These are phyloP conservation scores for Pistacia vera DNA, from an alignment of 345 rosid genomes.

Conservation along the genomic window DNA sequence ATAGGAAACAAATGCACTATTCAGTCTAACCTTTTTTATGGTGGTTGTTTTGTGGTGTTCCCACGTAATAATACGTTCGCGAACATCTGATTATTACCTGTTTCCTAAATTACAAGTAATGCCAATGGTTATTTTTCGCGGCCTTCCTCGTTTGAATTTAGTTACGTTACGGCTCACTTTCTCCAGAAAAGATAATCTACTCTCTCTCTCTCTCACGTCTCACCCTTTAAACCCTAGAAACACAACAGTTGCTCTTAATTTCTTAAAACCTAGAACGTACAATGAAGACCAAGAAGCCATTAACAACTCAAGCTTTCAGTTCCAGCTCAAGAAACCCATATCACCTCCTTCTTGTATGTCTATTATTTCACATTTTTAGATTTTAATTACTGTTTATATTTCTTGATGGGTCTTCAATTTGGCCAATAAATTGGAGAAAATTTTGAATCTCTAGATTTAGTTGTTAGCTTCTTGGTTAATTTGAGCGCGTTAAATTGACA, in stretches of 20 bases:
- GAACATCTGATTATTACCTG: not conserved
- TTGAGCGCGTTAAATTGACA: too few relatives aligned
- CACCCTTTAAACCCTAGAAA: conserved; percentile 30
- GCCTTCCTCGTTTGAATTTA: conserved; percentile 14
- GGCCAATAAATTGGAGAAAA: not conserved
- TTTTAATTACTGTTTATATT: not conserved
- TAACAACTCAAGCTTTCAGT: conserved; percentile 87
- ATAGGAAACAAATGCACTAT: too few relatives aligned
- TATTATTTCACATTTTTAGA: not conserved
- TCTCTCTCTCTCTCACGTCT: conserved; percentile 17
- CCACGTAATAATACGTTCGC: not conserved
- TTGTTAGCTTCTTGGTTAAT: not conserved
- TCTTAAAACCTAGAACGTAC: not conserved
- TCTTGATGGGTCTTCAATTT: not conserved
- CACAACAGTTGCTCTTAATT: not conserved
- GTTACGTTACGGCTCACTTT: not conserved
- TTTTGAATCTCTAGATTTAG: not conserved
- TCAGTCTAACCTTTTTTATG: too few relatives aligned
- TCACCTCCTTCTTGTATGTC: conserved; percentile 79
- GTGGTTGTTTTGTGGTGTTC: too few relatives aligned
- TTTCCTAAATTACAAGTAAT: not conserved
- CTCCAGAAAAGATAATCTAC: conserved; percentile 8
- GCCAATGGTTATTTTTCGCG: conserved; percentile 1
- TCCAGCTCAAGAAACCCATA: conserved; percentile 78
- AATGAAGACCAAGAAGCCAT: conserved; percentile 75